Evolutionary conservation across 164 flowering plant genomes (phyloP), one percentile per base, ranked within the genome.

Genomic region (Aristolochia fimbriata): DNA sequence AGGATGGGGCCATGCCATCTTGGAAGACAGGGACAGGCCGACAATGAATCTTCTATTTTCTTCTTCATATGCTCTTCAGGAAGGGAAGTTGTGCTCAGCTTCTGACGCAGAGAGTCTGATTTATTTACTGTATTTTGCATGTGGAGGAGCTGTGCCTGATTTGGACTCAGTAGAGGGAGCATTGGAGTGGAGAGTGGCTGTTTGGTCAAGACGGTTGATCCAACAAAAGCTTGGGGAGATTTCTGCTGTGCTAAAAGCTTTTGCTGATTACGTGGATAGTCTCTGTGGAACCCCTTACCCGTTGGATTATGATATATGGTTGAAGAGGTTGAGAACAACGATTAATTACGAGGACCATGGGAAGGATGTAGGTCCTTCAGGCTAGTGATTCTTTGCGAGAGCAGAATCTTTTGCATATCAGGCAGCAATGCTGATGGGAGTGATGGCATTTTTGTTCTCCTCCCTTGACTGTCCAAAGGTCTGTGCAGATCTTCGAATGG

Each of bases 281-380:
- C 78, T 91, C 33, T 91, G 96, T 73, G 96, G 98, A 33, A 91
- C 98, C 15, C 95, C 98, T 1, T 91, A 91, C 68, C 85, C 86
- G 0, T 70, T 91, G 62, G 95, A 88, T 66, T 88, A 88, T 69
- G 85, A 83, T 41, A 78, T 83, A 51, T 91, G 98, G 98, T n/a
- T 88, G 51, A 84, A 77, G 77, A 76, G 98, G 71, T 65, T 86
- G 71, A 76, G 71, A 59, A 75, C 79, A 73, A 82, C 71, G 61
- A 71, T 81, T 52, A 71, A 67, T 17, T 87, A 75, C 19, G 91
- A 84, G 19, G 84, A 81, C 33, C 80, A 68, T 61, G 92, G 88
- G 63, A 88, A 88, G 73, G 82, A 73, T 68, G 55, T 54, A 11
- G 65, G 55, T 17, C 48, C 51, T 43, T 54, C 65, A 11, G 51